These are phyloP conservation scores for Brassica carinata DNA, from an alignment of 345 rosid species.

Conservation along the genomic window DNA sequence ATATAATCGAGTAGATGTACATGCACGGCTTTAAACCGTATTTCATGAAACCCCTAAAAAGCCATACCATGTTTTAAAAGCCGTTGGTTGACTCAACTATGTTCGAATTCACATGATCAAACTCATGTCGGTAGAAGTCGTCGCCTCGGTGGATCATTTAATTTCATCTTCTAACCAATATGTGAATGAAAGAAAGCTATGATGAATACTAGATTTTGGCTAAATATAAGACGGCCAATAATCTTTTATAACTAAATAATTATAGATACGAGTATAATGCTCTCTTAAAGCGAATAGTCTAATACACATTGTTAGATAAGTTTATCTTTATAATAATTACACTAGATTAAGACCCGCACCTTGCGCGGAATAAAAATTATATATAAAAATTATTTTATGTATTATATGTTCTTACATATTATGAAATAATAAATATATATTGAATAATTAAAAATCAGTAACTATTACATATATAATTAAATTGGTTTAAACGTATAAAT, in stretches of 20 bases:
- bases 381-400: too few species aligned
- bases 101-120: neutral
- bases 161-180: constrained; percentile 24
- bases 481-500: too few species aligned
- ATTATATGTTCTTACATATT: too few species aligned
- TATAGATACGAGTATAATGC: neutral
- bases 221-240: neutral
- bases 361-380: too few species aligned
- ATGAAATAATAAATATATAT: too few species aligned
- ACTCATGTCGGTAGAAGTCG: neutral
- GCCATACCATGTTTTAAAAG: neutral
- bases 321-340: neutral
- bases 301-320: too few species aligned
- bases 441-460: too few species aligned
- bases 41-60: neutral
- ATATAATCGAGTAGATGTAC: neutral
- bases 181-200: neutral
- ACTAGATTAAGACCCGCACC: too few species aligned
- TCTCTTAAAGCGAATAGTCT: neutral
- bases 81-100: neutral
- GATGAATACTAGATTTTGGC: neutral
- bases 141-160: neutral
- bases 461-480: too few species aligned
- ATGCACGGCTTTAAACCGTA: neutral
- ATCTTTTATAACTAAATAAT: neutral